A percentile compares a stretch with the other conserved stretches of the same genome.
These are phyloP conservation scores for Phytophthora citricola DNA, from an alignment of 352 stramenopile species.

Conservation along the genomic window DNA sequence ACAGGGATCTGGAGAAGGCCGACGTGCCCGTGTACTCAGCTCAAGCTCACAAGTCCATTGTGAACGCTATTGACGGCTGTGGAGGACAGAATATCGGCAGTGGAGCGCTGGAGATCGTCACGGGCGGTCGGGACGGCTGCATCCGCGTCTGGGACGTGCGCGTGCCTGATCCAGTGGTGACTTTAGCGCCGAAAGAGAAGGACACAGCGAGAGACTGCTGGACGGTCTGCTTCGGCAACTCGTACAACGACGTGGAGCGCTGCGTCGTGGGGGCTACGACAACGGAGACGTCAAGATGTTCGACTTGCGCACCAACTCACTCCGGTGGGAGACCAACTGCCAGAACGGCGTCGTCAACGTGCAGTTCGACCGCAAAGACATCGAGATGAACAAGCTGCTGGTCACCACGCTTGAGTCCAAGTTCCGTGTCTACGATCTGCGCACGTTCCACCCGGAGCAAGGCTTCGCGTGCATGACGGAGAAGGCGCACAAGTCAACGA, in stretches of 20 bases:
- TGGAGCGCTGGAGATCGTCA: slow-evolving; percentile 95
- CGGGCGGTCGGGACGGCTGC: slow-evolving; percentile 93
- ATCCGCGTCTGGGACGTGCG: slow-evolving; percentile 97
- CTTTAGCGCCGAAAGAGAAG: slow-evolving; percentile 88
- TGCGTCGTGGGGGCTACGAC: slow-evolving; percentile 95
- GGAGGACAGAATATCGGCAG: slow-evolving; percentile 89
- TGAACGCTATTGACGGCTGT: slow-evolving; percentile 96
- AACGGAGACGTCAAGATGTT: slow-evolving; percentile 99
- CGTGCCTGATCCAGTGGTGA: slow-evolving; percentile 91
- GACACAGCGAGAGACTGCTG: slow-evolving; percentile 93
- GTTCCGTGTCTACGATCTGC: slow-evolving; percentile 95
- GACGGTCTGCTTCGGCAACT: slow-evolving; percentile 96
- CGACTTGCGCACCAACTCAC: slow-evolving; percentile 92
- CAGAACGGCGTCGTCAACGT: slow-evolving; percentile 96
- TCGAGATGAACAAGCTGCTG: slow-evolving; percentile 98
- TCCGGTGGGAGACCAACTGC: slow-evolving; percentile 97
- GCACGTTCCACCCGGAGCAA: slow-evolving; percentile 92
- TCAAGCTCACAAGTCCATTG: slow-evolving; percentile 92
- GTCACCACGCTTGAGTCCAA: slow-evolving; percentile 97
- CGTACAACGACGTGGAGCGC: slow-evolving; percentile 94
- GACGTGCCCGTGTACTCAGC: slow-evolving; percentile 86
- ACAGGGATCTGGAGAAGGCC: slow-evolving; percentile 85
- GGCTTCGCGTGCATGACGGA: slow-evolving; percentile 94
- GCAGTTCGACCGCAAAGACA: slow-evolving; percentile 97
- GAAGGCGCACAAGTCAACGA: slow-evolving; percentile 94